phyloP scores from a whole-genome alignment of 1,139 yeast species.

The Hanseniaspora uvarum region DNA sequence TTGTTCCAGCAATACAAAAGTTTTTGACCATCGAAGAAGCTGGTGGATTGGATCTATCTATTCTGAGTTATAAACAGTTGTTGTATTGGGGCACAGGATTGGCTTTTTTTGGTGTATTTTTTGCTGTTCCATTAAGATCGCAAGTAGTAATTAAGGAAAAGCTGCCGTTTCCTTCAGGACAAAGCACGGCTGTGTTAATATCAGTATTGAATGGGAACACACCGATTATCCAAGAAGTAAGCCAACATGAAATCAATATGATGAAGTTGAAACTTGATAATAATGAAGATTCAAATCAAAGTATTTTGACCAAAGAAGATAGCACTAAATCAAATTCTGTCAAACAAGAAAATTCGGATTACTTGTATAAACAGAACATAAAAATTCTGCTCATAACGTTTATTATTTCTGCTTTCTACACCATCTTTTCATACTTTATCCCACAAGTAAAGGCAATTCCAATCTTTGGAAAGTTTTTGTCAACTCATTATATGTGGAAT shows the following conservation, averaged over 20 bases:
- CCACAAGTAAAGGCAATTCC: conserved; percentile 65
- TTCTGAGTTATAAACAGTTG: conserved; percentile 37
- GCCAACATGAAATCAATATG: conserved; percentile 25
- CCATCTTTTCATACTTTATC: conserved; percentile 58
- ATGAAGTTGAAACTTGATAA: conserved; percentile 26
- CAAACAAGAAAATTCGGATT: neutral
- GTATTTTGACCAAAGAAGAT: neutral
- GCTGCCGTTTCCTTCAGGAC: conserved; percentile 86
- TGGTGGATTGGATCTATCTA: conserved; percentile 44
- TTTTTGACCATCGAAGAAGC: conserved; percentile 69
- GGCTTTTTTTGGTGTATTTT: conserved; percentile 89
- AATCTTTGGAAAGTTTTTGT: conserved; percentile 58
- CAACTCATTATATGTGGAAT: conserved; percentile 66
- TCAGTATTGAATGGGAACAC: conserved; percentile 67
- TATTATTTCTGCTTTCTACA: conserved; percentile 57
- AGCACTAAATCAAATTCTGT: neutral
- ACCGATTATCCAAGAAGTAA: conserved; percentile 40
- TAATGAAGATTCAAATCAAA: neutral
- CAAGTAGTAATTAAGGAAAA: conserved; percentile 80
- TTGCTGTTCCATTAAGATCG: conserved; percentile 77
- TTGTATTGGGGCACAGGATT: conserved; percentile 70
- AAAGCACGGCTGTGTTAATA: conserved; percentile 89
- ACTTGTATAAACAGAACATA: conserved; percentile 46
- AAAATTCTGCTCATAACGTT: conserved; percentile 51
- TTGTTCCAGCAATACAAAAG: conserved; percentile 92